Conservation (phyloP, 768 basidiomycete species). For the Phlebiopsis gigantea region DNA sequence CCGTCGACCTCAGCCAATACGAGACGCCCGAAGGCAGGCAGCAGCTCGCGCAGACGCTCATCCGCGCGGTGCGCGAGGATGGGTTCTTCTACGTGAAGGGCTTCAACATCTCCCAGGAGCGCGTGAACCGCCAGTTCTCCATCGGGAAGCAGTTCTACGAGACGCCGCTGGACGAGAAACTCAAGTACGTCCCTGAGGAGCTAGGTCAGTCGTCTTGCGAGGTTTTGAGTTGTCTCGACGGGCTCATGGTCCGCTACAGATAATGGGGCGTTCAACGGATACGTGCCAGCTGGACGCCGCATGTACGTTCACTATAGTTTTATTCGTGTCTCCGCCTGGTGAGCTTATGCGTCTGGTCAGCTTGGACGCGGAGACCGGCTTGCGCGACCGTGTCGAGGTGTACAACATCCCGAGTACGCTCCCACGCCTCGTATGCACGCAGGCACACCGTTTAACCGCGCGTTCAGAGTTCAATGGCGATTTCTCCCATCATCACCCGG, state of each 20-base stretch:
- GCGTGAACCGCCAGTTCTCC: constrained; percentile 44
- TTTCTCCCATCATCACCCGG: constrained; percentile 38
- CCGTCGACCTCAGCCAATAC: constrained; percentile 39
- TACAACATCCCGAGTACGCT: constrained; percentile 45
- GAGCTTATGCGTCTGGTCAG: constrained; percentile 13
- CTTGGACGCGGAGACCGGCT: constrained; percentile 30
- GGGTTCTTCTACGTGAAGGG: constrained; percentile 49
- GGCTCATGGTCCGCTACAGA: constrained; percentile 19
- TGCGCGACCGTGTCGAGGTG: constrained; percentile 40
- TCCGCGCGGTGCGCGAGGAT: constrained; percentile 40
- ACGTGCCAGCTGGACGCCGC: constrained; percentile 39
- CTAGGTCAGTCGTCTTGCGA: constrained; percentile 24
- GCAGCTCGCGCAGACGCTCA: constrained; percentile 34
- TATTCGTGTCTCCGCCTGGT: neutral
- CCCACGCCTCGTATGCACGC: neutral
- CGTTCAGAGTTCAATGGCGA: constrained; percentile 39
- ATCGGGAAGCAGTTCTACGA: constrained; percentile 40
- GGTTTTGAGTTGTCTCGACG: neutral
- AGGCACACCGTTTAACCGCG: neutral
- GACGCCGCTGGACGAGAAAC: constrained; percentile 44
- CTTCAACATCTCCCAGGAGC: constrained; percentile 43
- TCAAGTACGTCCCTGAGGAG: constrained; percentile 35
- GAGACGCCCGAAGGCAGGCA: constrained; percentile 36
- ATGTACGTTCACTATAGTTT: constrained; percentile 22
- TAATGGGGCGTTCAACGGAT: constrained; percentile 44